Conservation (phyloP, 768 basidiomycete genomes). For the Naganishia kalamii region DNA sequence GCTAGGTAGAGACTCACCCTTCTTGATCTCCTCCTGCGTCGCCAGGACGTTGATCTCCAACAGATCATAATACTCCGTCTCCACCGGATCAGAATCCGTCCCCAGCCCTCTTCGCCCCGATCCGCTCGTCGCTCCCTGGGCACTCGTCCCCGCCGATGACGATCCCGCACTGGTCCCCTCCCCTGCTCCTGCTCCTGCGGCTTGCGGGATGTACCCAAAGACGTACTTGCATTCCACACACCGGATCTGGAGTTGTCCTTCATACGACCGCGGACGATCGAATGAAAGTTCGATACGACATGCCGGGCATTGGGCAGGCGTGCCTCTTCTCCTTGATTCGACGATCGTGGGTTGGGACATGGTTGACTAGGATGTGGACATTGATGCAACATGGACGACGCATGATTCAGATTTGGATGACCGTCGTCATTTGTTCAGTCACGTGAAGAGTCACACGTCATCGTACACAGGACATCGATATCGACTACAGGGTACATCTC, state of each 20-base stretch:
- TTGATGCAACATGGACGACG: too few species aligned
- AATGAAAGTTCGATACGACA: conserved; percentile 41
- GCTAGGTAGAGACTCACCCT: too few species aligned
- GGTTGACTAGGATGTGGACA: too few species aligned
- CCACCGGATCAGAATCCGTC: conserved; percentile 41
- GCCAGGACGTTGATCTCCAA: conserved; percentile 41
- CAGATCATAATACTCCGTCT: conserved; percentile 46
- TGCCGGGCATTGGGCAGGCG: conserved; percentile 40
- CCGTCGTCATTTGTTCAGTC: too few species aligned
- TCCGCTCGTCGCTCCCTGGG: neutral
- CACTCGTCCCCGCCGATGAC: conserved; percentile 6
- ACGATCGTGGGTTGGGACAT: conserved; percentile 37
- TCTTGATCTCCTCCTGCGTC: conserved; percentile 43
- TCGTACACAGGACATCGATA: too few species aligned
- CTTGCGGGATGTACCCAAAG: conserved; percentile 15
- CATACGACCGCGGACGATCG: conserved; percentile 41
- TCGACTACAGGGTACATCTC: too few species aligned
- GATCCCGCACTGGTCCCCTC: neutral
- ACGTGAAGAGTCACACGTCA: too few species aligned
- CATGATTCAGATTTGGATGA: too few species aligned
- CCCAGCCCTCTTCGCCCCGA: conserved; percentile 30
- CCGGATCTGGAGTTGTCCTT: conserved; percentile 39
- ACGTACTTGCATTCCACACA: conserved; percentile 34
- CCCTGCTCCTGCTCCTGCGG: neutral
- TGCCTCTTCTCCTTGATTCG: conserved; percentile 42